phyloP scores from a whole-genome alignment of 345 rosid genomes.

The Zanthoxylum bungeanum region DNA sequence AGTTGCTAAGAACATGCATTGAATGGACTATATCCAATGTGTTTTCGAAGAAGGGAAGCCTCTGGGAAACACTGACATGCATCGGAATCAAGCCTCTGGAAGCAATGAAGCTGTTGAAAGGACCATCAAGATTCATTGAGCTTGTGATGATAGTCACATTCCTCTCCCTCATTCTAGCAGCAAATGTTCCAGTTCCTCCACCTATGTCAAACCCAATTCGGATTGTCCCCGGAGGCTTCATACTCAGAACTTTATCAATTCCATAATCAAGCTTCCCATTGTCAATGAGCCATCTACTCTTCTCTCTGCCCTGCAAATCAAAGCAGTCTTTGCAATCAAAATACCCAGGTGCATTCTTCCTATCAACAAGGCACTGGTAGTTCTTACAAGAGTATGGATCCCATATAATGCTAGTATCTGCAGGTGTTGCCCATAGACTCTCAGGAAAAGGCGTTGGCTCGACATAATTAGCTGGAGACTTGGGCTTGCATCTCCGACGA shows the following conservation, averaged over 20 bases:
- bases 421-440: conserved; percentile 38
- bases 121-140: conserved; percentile 50
- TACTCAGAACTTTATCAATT: conserved; percentile 35
- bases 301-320: conserved; percentile 40
- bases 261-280: conserved; percentile 37
- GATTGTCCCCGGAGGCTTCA: conserved; percentile 25
- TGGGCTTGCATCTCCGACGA: conserved; percentile 42
- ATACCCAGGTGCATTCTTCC: conserved; percentile 28
- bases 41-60: conserved; percentile 58
- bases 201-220: conserved; percentile 53
- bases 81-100: conserved; percentile 45
- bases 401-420: conserved; percentile 41
- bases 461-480: conserved; percentile 27
- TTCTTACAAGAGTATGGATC: conserved; percentile 48
- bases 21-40: conserved; percentile 55
- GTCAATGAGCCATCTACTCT: conserved; percentile 35
- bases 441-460: conserved; percentile 35
- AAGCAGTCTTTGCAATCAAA: conserved; percentile 53
- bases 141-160: conserved; percentile 45
- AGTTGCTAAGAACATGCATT: conserved; percentile 44
- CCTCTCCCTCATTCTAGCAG: conserved; percentile 57
- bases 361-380: conserved; percentile 40
- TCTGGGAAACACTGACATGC: conserved; percentile 41
- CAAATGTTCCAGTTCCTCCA: conserved; percentile 47
- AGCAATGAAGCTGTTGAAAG: conserved; percentile 53